Evolutionary conservation across 164 flowering plant species (phyloP).

Genomic region (Liriodendron chinense): DNA sequence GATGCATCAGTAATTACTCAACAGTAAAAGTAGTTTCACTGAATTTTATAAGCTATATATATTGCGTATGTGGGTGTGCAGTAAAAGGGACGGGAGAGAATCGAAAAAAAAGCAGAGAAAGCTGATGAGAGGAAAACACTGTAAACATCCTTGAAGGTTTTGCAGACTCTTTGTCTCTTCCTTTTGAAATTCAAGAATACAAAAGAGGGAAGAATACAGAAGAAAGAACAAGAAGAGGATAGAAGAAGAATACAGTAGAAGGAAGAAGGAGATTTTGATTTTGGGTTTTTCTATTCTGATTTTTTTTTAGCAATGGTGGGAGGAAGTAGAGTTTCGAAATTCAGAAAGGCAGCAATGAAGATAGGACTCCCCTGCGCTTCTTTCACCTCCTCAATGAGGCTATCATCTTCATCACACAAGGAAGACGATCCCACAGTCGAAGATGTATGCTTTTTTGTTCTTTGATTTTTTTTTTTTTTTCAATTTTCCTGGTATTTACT

Average conservation of each 20-base stretch:
- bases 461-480: neutral
- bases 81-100: neutral
- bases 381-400: constrained; percentile 9
- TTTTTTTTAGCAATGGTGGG: constrained; percentile 9
- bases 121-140: constrained; percentile 8
- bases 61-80: too few relatives aligned
- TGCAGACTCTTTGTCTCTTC: neutral
- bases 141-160: constrained; percentile 4
- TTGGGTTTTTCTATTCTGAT: neutral
- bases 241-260: neutral
- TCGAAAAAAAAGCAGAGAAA: constrained; percentile 5
- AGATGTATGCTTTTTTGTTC: constrained; percentile 14
- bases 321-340: constrained; percentile 18
- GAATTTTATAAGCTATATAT: neutral
- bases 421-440: constrained; percentile 12
- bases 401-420: neutral
- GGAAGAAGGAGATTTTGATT: neutral
- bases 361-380: constrained; percentile 28
- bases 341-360: constrained; percentile 24
- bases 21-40: neutral
- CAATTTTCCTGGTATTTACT: neutral
- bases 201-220: neutral
- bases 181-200: neutral
- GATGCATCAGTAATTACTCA: too few relatives aligned
- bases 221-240: neutral